Evolutionary conservation across 1,139 yeast species (phyloP).

Genomic region (Taphrina confusa): DNA sequence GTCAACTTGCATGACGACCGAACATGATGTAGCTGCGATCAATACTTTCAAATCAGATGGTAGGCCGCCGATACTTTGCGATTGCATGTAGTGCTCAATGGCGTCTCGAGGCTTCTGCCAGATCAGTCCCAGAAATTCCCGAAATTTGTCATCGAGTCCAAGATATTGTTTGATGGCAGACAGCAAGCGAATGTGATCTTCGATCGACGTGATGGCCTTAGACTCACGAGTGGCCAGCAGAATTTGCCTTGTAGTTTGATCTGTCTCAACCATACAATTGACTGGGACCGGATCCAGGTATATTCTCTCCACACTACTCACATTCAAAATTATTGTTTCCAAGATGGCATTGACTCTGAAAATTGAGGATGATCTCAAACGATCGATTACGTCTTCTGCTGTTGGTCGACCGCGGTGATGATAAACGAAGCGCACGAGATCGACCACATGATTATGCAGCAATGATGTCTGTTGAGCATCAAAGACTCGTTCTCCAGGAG

Average conservation of each 20-base stretch:
- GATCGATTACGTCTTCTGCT: neutral
- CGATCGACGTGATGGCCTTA: neutral
- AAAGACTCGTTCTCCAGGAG: neutral
- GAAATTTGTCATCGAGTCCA: neutral
- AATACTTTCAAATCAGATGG: neutral
- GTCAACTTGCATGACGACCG: too few species aligned
- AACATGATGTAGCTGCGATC: too few species aligned
- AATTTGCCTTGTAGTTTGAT: neutral
- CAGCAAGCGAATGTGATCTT: neutral
- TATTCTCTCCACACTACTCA: neutral
- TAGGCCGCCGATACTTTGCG: neutral
- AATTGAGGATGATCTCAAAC: neutral
- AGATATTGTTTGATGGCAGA: neutral
- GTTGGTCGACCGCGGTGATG: neutral
- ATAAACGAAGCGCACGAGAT: neutral
- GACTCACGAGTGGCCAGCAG: neutral
- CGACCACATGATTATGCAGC: neutral
- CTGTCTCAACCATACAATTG: neutral
- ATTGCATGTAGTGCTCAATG: neutral
- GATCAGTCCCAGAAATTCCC: neutral
- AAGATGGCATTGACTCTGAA: neutral
- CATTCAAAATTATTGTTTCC: neutral
- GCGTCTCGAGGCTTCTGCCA: constrained; percentile 5
- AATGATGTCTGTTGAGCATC: neutral
- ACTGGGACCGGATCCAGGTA: neutral